Evolutionary conservation across 108 stramenopile species (phyloP).

Genomic region (Nitzschia palea): DNA sequence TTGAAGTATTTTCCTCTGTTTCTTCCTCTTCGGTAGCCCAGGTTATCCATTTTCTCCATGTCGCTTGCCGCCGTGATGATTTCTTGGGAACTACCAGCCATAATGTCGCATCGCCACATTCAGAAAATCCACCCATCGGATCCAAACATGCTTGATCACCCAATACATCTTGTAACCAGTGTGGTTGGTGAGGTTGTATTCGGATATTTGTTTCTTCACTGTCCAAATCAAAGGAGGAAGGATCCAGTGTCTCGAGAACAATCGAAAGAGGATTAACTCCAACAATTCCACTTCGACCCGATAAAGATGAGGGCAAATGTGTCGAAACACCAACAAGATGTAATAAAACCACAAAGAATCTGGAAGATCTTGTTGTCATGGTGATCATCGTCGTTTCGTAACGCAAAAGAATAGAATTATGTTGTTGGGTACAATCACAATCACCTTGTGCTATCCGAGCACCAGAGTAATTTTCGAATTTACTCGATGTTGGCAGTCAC

Average conservation of each 20-base stretch:
- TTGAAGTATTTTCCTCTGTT: slow-evolving; percentile 3
- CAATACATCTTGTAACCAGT: slow-evolving; percentile 68
- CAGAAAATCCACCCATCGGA: slow-evolving; percentile 59
- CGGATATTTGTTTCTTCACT: not conserved
- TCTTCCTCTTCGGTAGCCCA: slow-evolving; percentile 33
- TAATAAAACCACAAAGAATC: slow-evolving; percentile 57
- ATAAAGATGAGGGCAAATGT: slow-evolving; percentile 10
- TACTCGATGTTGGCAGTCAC: too few relatives aligned
- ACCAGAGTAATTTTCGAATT: too few relatives aligned
- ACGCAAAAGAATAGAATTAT: too few relatives aligned
- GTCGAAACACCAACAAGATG: slow-evolving; percentile 62
- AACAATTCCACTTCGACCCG: slow-evolving; percentile 37
- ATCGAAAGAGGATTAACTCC: slow-evolving; percentile 59
- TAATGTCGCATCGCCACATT: slow-evolving; percentile 82
- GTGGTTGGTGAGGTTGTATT: slow-evolving; percentile 25
- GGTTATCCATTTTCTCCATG: slow-evolving; percentile 24
- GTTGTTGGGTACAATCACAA: too few relatives aligned
- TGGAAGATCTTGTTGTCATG: slow-evolving; percentile 47
- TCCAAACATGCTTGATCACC: slow-evolving; percentile 64
- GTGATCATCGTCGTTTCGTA: too few relatives aligned
- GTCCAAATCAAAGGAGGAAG: not conserved
- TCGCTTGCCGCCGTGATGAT: slow-evolving; percentile 13
- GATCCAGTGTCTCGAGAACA: slow-evolving; percentile 39
- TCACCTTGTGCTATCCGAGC: too few relatives aligned
- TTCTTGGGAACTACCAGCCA: slow-evolving; percentile 51